Conservation (phyloP, 768 basidiomycete genomes). For the Mycena filopes region DNA sequence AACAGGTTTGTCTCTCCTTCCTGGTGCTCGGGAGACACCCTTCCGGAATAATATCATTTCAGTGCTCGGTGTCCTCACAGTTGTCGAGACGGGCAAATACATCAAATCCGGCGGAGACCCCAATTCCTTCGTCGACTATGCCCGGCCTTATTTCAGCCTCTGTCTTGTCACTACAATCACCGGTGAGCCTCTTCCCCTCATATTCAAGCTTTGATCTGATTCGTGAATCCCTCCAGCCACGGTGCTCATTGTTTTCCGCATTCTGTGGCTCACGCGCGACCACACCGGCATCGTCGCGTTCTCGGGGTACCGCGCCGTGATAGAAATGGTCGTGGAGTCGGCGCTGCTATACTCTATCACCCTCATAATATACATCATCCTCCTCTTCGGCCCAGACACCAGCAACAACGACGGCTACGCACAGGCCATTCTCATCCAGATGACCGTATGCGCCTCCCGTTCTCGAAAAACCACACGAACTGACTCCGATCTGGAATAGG, state of each 20-base stretch:
- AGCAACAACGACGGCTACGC: slow-evolving; percentile 21
- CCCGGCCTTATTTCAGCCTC: slow-evolving; percentile 25
- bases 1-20: slow-evolving; percentile 5
- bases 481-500: slow-evolving; percentile 1
- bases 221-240: slow-evolving; percentile 27
- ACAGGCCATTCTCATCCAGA: slow-evolving; percentile 19
- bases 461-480: background rate
- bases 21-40: background rate
- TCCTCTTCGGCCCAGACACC: slow-evolving; percentile 15
- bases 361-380: slow-evolving; percentile 21
- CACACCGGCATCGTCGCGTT: slow-evolving; percentile 18
- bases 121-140: slow-evolving; percentile 28
- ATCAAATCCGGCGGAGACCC: slow-evolving; percentile 23
- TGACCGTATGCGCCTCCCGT: slow-evolving; percentile 13
- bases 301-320: slow-evolving; percentile 22
- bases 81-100: slow-evolving; percentile 13
- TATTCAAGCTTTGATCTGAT: too few species aligned
- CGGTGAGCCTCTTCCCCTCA: too few species aligned
- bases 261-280: slow-evolving; percentile 29
- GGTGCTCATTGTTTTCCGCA: slow-evolving; percentile 28
- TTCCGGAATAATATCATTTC: background rate
- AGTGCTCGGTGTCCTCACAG: slow-evolving; percentile 25
- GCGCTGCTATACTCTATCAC: slow-evolving; percentile 21
- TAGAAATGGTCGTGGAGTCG: slow-evolving; percentile 24
- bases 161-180: slow-evolving; percentile 30